Evolutionary conservation across 495 filamentous ascomycete species (phyloP).

Genomic region (Aspergillus bridgeri): DNA sequence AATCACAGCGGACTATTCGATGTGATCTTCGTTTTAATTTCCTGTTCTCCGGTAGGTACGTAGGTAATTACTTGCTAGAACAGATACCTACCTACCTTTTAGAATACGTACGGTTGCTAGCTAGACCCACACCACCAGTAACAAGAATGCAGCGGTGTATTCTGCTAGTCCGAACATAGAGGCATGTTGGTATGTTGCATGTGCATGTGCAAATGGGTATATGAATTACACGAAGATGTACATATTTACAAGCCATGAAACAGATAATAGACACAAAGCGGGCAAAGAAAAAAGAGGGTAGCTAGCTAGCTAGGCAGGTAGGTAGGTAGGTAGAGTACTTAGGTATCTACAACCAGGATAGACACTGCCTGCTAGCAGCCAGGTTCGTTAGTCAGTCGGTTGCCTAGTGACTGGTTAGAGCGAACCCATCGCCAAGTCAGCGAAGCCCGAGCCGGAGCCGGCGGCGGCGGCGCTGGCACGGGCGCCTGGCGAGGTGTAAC

Average conservation of each 20-base stretch:
- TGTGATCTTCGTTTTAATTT: too few species aligned
- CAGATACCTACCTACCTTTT: too few species aligned
- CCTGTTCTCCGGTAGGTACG: too few species aligned
- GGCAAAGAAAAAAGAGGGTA: neutral
- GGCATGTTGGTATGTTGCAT: too few species aligned
- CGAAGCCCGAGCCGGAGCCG: constrained; percentile 15
- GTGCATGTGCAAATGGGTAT: constrained; percentile 11
- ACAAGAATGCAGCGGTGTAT: too few species aligned
- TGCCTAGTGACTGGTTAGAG: constrained; percentile 6
- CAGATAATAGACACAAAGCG: neutral
- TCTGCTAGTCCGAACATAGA: too few species aligned
- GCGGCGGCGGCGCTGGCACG: constrained; percentile 19
- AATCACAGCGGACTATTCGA: too few species aligned
- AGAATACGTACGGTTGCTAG: too few species aligned
- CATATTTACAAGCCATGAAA: constrained; percentile 5
- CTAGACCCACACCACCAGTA: too few species aligned
- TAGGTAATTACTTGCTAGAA: too few species aligned
- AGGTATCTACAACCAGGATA: neutral
- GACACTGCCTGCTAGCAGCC: neutral
- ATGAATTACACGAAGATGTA: constrained; percentile 10
- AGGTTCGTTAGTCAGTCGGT: neutral
- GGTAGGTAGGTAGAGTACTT: too few species aligned
- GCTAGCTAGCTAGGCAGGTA: too few species aligned
- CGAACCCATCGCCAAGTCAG: constrained; percentile 20
- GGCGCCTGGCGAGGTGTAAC: constrained; percentile 15